Evolutionary conservation across 2,329 filamentous ascomycete species (phyloP), one percentile per base, ranked within the genome.

Genomic region (Aspergillus ruber): DNA sequence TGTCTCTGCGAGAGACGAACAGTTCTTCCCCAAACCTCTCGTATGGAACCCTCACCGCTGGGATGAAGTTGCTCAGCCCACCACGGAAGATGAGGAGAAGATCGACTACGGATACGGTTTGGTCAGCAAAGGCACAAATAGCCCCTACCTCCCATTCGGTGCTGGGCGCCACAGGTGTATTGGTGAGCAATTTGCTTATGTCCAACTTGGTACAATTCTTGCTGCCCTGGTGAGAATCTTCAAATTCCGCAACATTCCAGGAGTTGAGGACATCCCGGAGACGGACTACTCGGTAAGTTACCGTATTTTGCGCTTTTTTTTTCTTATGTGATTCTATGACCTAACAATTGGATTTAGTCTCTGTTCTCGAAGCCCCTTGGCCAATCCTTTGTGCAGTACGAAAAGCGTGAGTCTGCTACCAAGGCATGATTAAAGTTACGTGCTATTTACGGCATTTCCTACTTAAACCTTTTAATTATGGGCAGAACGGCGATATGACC

Each of bases 21-120:
- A 80, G 50, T 86, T 85, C 74, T 97, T 97, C 77, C 86, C 89
- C 17, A 81, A 95, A 57, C 86, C 90, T 6, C 72, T 85, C 18
- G 67, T 79, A 45, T 97, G 91, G 90, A 85, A 96, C 64, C 91
- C 91, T 43, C 88, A 93, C 71, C 85, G 91, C 48, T 97, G 91
- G 91, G 83, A 89, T 58, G 77, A 80, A 53, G 81, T 76, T 57
- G 48, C 71, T 51, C 69, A 65, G 47, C 54, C 63, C 18, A 72
- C 72, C 43, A 70, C 73, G 17, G 75, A 78, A 33, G 80, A 82
- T 20, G 59, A 85, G 62, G 86, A 85, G 72, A 89, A 88, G 72
- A 80, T 91, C 51, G 91, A 96, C 67, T 96, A 96, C 66, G 91
- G 91, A 29, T 96, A 95, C 69, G 91, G 91, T 52, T 76, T 95